Evolutionary conservation across 176 grass and related monocot species (phyloP), one percentile per base, ranked within the genome.

Genomic region (Panicum miliaceum): DNA sequence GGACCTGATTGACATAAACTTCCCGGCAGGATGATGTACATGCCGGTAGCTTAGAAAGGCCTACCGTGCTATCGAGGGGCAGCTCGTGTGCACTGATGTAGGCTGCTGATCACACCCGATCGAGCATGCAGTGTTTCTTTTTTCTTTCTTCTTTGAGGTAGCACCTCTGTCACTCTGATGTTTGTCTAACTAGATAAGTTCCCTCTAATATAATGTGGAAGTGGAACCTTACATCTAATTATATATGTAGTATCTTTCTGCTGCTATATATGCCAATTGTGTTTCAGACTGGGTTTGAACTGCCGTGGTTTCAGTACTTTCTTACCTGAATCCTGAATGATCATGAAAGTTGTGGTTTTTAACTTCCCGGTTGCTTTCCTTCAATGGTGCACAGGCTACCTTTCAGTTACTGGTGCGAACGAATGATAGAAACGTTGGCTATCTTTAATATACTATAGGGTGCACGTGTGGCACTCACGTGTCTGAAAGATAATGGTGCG

Each of bases 171-270:
- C 13, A 81, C 19, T 71, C 19, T 15, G 23, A 77, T 81, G 84
- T 71, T 69, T 82, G 29, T 14, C 56, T 52, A 86, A 71, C 56
- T 76, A 68, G 23, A 81, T 63, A 63, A 45, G 63, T 85, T 76
- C 62, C 82, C 51, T 75, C 64, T 35, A 75, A 76, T 89, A 61
- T 85, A 12, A 75, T 79, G 68, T 81, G 41, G 76, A 85, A 76
- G 68, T 81, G 41, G 76, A 85, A 76, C 84, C 32, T 61, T 42
- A 60, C 68, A 13, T 71, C 32, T 62, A 78, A 71, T 73, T 63
- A 29, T 27, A 7, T 47, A 32, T 84, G 78, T 71, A 82, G 32
- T 51, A 15, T 42, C 27, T 50, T 29, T 59, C 25, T 76, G 41
- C 20, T 76, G 18, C 20, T 34, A 77, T n/a, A n/a, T n/a, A n/a